Percentiles rank a stretch among this genome's conserved stretches.
Evolutionary conservation across 352 stramenopile genomes (phyloP).

Genomic region (Phytophthora palmivora): DNA sequence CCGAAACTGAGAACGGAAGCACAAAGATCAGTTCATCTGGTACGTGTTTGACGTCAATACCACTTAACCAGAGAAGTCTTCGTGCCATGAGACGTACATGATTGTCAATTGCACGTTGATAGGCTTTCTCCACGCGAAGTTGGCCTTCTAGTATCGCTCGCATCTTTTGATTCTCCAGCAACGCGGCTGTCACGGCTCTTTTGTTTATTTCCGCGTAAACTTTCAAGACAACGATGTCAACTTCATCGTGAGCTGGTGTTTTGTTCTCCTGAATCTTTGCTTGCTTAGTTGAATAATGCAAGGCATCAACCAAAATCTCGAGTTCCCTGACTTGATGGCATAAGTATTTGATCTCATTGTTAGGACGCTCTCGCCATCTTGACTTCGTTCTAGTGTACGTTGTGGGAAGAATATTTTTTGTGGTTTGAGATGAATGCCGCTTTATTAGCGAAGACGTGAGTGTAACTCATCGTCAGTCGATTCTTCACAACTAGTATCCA

Average conservation of each 20-base stretch:
- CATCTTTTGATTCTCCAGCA: conserved; percentile 34
- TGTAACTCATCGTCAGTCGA: no score
- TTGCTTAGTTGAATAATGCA: conserved; percentile 6
- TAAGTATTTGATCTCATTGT: conserved; percentile 47
- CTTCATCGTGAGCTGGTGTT: no score
- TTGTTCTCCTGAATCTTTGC: background rate
- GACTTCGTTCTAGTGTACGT: conserved; percentile 31
- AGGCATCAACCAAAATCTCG: conserved; percentile 15
- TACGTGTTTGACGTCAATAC: conserved; percentile 1
- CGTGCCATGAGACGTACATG: conserved; percentile 28
- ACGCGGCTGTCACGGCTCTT: conserved; percentile 11
- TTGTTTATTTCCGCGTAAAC: conserved; percentile 13
- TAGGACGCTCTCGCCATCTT: conserved; percentile 37
- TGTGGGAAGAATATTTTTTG: no score
- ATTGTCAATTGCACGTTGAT: conserved; percentile 29
- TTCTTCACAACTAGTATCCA: no score
- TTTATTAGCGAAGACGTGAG: no score
- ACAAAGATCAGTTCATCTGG: conserved; percentile 42
- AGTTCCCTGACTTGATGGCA: conserved; percentile 26
- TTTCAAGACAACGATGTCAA: background rate
- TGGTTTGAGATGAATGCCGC: no score
- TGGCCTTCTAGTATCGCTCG: conserved; percentile 19
- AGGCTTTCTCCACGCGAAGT: conserved; percentile 24
- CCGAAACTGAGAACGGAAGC: conserved; percentile 24
- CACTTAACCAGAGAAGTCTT: conserved; percentile 30